Evolutionary conservation across 352 stramenopile species (phyloP), one percentile per base, ranked within the genome.

Genomic region (Phytophthora tubulina): DNA sequence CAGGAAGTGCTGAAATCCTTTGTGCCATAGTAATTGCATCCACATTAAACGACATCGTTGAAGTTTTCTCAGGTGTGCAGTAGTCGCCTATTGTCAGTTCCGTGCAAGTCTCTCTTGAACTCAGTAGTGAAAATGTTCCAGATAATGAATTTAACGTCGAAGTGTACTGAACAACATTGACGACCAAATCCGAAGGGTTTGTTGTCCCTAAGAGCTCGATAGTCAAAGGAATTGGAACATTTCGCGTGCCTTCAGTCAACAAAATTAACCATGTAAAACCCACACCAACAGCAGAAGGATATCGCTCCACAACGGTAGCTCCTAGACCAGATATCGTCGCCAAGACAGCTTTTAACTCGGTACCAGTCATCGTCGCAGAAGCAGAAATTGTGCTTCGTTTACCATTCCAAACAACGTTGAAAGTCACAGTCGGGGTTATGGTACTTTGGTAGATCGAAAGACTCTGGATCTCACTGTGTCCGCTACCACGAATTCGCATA

Each of bases 61-160:
- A 51, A 13, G 83, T 95, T 57, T 70, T 27, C 31, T 84, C 82
- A 45, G 68, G 63, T 14, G 63, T 71, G 52, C 88, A 97, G 33
- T 81, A 76, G 3, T 77, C 67, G 1, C 81, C 77, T 35, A 90
- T 53, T 0, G 79, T 84, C 33, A 90, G 46, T 36, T 93, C 82
- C 0, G 61, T 68, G 67, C 90, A 97, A 0, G 33, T 54, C 55
- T 90, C 63, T 8, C 85, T 85, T 3, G 65, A 81, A 96, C 51
- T 73, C n/a, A 57, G 14, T 13, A 97, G 33, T 15, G 63, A 76
- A 75, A 96, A 97, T 6, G 72, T 75, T 2, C 91, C 92, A 53
- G 71, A 75, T 1, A 91, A 38, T 6, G 73, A 30, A 9, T n/a
- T 31, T 36, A 82, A 57, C 5, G 73, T 91, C 6, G 79, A 81